Evolutionary conservation across 345 rosid species (phyloP), one percentile per base, ranked within the genome.

Genomic region (Brassica napus): DNA sequence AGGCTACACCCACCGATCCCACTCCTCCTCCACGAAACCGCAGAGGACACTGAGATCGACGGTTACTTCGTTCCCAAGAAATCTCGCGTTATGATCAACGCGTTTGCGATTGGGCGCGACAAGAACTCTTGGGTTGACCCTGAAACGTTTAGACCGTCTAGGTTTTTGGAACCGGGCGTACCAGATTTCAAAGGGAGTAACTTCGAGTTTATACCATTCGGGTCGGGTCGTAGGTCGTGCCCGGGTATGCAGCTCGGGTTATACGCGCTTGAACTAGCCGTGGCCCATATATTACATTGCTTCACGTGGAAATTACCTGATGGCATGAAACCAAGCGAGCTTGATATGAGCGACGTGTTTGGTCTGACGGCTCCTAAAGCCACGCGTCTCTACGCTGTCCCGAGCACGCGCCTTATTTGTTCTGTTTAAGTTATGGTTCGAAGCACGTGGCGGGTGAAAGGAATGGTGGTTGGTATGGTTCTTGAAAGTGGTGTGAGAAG

Each of bases 191-290:
- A 87, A 69, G 99, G 98, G 14, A 88, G 76, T 71, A 85, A 90
- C 65, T 95, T 95, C 54, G 98, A 95, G 85, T 93, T 93, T 65
- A 83, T 95, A n/a, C 99, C 99, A 0, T 95, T 95, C 78, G 99
- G 99, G 74, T 95, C 99, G 61, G 99, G 99, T 73, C 87, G 99
- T 71, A 85, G 98, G 76, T 94, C 98, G 0, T 94, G 98, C 68
- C 98, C 97, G 15, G 98, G 98, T 8, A 94, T 95, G 99, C 93
- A 90, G 52, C 98, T 95, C 5, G 99, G 99, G 68, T 81, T 95
- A 23, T 95, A 95, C 8, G 89, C 90, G 3, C 88, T 93, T 44
- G 97, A 95, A 0, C 66, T 86, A 69, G 91, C 93, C 1, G 97
- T 93, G 77, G 98, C 91, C n/a, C 86, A 93, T 81, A 76, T 93